Conservation (phyloP, 441 rosid genomes). For the Adansonia rubrostipa region DNA sequence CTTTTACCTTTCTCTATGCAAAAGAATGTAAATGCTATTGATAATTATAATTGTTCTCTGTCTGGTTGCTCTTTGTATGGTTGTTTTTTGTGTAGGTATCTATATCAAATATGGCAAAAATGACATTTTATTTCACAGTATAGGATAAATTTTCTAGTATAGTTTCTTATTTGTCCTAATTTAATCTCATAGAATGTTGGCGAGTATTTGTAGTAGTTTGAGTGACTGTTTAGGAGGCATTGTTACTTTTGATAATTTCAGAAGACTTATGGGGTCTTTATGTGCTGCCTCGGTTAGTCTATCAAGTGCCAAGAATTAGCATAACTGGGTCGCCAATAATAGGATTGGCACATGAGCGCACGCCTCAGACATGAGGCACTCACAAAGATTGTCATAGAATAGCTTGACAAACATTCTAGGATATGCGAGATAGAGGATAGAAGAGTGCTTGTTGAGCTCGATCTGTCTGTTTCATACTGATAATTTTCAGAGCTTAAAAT, state of each 20-base stretch:
- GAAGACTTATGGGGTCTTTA: neutral
- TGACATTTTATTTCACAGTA: neutral
- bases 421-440: neutral
- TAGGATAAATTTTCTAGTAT: neutral
- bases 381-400: neutral
- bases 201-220: neutral
- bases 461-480: neutral
- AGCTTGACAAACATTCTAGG: neutral
- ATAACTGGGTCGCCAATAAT: neutral
- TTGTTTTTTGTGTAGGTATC: neutral
- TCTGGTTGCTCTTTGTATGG: neutral
- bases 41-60: too few species aligned
- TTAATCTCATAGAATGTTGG: neutral
- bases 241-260: neutral
- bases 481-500: neutral
- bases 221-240: neutral
- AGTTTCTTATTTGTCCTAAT: neutral
- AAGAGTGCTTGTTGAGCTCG: neutral
- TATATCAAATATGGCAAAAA: neutral
- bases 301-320: neutral
- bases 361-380: neutral
- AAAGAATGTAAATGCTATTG: neutral
- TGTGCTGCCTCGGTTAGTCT: neutral
- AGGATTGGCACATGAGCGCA: conserved; percentile 1
- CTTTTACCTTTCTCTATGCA: neutral